Conservation (phyloP, 2,329 filamentous ascomycete species). For the Phialemoniopsis sp. region DNA sequence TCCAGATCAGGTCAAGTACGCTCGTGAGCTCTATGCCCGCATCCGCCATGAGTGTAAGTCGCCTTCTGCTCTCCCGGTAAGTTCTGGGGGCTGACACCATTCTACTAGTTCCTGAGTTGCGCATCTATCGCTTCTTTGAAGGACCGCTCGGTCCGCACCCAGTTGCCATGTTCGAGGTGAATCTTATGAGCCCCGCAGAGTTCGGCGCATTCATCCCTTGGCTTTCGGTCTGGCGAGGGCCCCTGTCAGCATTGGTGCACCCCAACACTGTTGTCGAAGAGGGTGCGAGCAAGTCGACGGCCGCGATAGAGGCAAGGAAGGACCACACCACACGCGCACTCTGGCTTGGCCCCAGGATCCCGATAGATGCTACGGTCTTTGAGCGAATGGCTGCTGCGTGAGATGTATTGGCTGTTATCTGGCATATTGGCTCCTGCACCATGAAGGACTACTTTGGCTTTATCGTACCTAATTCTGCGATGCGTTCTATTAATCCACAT, state of each 20-base stretch:
- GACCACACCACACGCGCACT: conserved; percentile 67
- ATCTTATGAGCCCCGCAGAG: conserved; percentile 78
- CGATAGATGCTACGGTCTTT: conserved; percentile 53
- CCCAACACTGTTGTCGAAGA: conserved; percentile 63
- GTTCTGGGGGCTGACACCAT: too few species aligned
- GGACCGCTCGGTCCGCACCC: conserved; percentile 77
- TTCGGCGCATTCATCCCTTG: conserved; percentile 88
- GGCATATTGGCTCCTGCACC: too few species aligned
- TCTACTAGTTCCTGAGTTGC: conserved; percentile 71
- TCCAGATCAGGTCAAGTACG: conserved; percentile 59
- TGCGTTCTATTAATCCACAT: too few species aligned
- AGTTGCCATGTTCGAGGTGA: conserved; percentile 89
- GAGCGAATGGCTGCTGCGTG: conserved; percentile 18
- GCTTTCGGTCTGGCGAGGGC: conserved; percentile 77
- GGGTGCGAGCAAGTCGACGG: conserved; percentile 17
- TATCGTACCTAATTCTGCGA: too few species aligned
- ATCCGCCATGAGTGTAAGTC: conserved; percentile 73
- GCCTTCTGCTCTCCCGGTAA: too few species aligned
- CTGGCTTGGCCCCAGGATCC: conserved; percentile 68
- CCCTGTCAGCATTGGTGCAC: conserved; percentile 74
- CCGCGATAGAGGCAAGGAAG: conserved; percentile 27
- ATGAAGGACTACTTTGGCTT: too few species aligned
- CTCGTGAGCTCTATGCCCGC: conserved; percentile 69
- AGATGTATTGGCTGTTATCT: too few species aligned
- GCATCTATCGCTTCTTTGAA: conserved; percentile 77